Conservation (phyloP, 83 land plant genomes). For the Picea abies region DNA sequence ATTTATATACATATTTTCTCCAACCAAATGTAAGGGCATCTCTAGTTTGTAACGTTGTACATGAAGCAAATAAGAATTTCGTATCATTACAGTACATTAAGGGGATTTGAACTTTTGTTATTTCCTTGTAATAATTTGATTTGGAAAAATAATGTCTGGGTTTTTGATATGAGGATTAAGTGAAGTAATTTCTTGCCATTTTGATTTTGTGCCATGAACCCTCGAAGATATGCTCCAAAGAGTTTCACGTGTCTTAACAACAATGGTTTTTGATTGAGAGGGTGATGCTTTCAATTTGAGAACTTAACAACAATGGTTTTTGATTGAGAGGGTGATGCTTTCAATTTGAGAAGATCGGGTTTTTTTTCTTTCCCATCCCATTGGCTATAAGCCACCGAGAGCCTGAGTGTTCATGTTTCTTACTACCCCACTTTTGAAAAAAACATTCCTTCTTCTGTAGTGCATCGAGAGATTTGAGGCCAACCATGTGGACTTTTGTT, state of each 20-base stretch:
- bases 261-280: constrained; percentile 14
- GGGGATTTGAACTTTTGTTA: background rate
- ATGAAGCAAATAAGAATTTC: background rate
- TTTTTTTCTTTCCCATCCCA: constrained; percentile 45
- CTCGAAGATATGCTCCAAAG: constrained; percentile 51
- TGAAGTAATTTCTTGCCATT: constrained; percentile 9
- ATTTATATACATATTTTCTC: background rate
- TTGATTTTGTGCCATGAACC: constrained; percentile 21
- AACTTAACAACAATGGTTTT: constrained; percentile 17
- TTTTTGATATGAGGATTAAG: constrained; percentile 34
- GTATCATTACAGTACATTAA: background rate
- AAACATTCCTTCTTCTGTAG: constrained; percentile 17
- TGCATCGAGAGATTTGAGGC: constrained; percentile 27
- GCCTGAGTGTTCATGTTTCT: constrained; percentile 47
- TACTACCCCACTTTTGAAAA: constrained; percentile 34
- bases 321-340: constrained; percentile 19
- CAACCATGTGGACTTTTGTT: constrained; percentile 37
- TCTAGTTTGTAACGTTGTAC: background rate
- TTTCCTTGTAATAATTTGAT: constrained; percentile 23
- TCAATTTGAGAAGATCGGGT: constrained; percentile 21
- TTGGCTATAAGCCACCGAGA: constrained; percentile 60
- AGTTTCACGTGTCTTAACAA: constrained; percentile 33
- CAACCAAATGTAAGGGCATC: background rate
- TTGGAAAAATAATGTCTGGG: constrained; percentile 40
- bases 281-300: constrained; percentile 19